Percentiles rank a stretch among this genome's conserved stretches.
These are phyloP conservation scores for Penstemon davidsonii DNA, from an alignment of 257 asterid genomes.

Conservation along the genomic window DNA sequence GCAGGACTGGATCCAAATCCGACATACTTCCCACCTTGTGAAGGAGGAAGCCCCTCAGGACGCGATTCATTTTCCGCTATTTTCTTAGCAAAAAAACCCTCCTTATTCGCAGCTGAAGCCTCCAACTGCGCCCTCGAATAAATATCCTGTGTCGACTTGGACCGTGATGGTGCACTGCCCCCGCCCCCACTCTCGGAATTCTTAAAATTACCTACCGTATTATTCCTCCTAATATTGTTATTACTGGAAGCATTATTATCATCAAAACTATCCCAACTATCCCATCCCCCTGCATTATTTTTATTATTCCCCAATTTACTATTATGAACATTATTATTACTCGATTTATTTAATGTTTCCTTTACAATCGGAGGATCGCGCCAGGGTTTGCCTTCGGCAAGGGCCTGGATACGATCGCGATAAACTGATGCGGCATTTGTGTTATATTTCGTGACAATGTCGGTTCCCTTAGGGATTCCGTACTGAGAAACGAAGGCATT, in stretches of 20 bases:
- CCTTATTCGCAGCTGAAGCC: constrained; percentile 87
- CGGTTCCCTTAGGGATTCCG: constrained; percentile 77
- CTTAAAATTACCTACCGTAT: constrained; percentile 76
- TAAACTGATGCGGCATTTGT: constrained; percentile 76
- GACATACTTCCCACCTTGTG: constrained; percentile 92
- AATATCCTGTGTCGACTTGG: constrained; percentile 68
- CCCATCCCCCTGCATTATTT: constrained; percentile 63
- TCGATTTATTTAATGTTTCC: constrained; percentile 40
- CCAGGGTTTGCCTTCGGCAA: constrained; percentile 91
- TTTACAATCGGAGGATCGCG: constrained; percentile 80
- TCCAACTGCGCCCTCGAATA: constrained; percentile 61
- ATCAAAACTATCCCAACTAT: constrained; percentile 77
- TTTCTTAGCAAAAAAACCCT: constrained; percentile 59
- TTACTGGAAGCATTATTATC: constrained; percentile 25
- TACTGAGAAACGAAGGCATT: constrained; percentile 57
- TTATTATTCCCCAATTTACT: constrained; percentile 12
- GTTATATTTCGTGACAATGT: constrained; percentile 75
- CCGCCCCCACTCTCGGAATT: constrained; percentile 46
- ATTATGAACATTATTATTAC: constrained; percentile 21
- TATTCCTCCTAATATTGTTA: constrained; percentile 64
- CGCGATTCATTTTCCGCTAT: constrained; percentile 67
- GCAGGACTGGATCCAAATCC: constrained; percentile 81
- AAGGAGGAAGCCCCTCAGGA: constrained; percentile 87
- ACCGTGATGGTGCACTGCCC: constrained; percentile 55
- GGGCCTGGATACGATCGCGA: constrained; percentile 81